Evolutionary conservation across 2,329 filamentous ascomycete genomes (phyloP), one percentile per base, ranked within the genome.

Genomic region (Emmonsiellopsis sp.): DNA sequence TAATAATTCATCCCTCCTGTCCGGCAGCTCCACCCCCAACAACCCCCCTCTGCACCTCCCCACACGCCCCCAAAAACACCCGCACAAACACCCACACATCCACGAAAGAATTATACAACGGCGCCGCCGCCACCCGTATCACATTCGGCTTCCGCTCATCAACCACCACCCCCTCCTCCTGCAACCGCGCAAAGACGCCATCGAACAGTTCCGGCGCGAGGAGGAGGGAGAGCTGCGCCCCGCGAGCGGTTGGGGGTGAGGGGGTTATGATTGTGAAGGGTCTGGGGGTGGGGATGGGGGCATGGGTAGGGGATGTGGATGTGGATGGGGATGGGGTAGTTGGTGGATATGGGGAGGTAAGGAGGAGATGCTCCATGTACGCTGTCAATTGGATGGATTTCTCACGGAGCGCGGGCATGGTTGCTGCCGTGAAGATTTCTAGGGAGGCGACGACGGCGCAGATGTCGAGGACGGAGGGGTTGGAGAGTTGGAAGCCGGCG

Each of bases 131-230:
- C 1, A 94, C 83, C 1, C 90, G 77, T 49, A 95, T 84, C 13
- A 95, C 90, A 65, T 91, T 84, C 1, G 91, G 90, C 67, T 87
- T 88, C 55, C 90, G 77, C 76, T 93, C 87, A 65, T 95, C 90
- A 39, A 87, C 83, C 1, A 94, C 79, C 2, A 93, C 83, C 1
- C 85, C 87, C 1, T 80, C 78, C 10, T 80, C 77, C 60, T 87
- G 81, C 32, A 95, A 67, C 32, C 76, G 77, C 43, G 74, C 72
- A 55, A 82, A 77, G 2, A 94, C 81, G 6, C 65, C 65, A n/a
- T 92, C 87, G 53, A 95, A 70, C 50, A 93, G 63, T 0, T 86
- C 88, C 0, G 81, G 76, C 14, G 78, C 71, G 14, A 95, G 74
- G 49, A 85, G 68, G 7, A 95, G 71, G 63, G 88, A 93, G 36